A percentile compares a stretch with the other conserved stretches of the same genome.
Conservation (phyloP, 768 basidiomycete species). For the Lactarius psammicola region DNA sequence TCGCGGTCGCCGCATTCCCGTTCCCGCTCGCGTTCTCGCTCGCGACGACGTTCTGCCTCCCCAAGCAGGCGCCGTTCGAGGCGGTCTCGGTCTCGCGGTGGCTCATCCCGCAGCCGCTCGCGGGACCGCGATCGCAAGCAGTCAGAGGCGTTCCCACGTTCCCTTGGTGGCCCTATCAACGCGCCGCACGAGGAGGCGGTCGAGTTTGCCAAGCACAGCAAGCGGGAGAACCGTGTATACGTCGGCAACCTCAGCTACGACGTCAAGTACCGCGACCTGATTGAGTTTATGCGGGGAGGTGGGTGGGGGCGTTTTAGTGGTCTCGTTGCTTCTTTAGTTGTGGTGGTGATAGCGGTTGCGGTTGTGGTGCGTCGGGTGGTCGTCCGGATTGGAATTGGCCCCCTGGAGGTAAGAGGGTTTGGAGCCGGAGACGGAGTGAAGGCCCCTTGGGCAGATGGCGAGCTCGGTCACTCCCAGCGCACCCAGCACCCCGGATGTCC, state of each 20-base stretch:
- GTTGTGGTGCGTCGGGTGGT: conserved; percentile 4
- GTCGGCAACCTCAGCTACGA: conserved; percentile 99
- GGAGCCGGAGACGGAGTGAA: conserved; percentile 2
- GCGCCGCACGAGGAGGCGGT: conserved; percentile 90
- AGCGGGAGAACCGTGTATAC: conserved; percentile 97
- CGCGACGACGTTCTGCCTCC: conserved; percentile 65
- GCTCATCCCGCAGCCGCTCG: conserved; percentile 64
- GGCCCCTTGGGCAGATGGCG: conserved; percentile 8
- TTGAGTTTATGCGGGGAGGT: conserved; percentile 99
- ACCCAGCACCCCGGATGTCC: background rate
- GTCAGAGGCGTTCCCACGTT: conserved; percentile 68
- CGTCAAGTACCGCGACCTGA: conserved; percentile 97
- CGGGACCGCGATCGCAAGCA: conserved; percentile 56
- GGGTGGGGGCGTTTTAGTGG: conserved; percentile 78
- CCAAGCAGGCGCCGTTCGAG: conserved; percentile 55
- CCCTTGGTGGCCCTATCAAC: conserved; percentile 86
- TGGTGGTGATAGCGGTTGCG: conserved; percentile 17
- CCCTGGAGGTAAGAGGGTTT: conserved; percentile 16
- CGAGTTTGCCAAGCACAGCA: conserved; percentile 94
- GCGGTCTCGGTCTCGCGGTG: conserved; percentile 53
- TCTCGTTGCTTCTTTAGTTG: conserved; percentile 40
- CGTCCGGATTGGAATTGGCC: conserved; percentile 7
- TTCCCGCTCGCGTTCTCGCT: conserved; percentile 65
- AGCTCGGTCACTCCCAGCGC: conserved; percentile 11
- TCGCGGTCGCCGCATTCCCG: conserved; percentile 51